Base-by-base conservation (phyloP, 129 eudicot species). In the Ambrosia artemisiifolia region DNA sequence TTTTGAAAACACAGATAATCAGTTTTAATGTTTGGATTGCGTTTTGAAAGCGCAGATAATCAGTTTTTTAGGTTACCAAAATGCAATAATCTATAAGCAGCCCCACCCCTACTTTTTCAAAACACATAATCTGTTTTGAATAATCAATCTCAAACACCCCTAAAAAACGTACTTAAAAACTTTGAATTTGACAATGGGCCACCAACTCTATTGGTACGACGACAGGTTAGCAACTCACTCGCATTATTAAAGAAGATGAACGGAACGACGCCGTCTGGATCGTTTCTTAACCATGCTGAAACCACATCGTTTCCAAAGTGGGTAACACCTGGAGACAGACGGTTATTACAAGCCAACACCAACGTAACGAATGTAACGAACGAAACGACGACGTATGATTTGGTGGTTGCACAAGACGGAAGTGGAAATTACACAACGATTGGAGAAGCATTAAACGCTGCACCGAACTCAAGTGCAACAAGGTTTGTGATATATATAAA, bases 361-460 rank as follows among this genome's bases (percentile, higher is more conserved):
- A 82, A 40, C 9, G 44, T 40, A 40, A 40, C 44, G 6, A 40
- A 80, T 10, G 74, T 50, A 34, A 88, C 83, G 11, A 40, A 80
- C 11, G 72, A 62, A 34, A 88, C 83, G 13, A 88, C 83, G 13
- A 46, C 2, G 65, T 80, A 42, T 19, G 71, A 93, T 68, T 28
- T 89, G 60, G 86, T 83, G 71, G 98, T 93, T 72, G 96, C 98
- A 7, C 47, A 87, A 63, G 98, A 93, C 63, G 98, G 95, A 30
- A 87, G 90, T 36, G 96, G 98, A 34, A 85, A 89, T 18, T 93
- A 80, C 53, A 93, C 79, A 16, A 93, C 95, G 20, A 84, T 93
- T 3, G 81, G 80, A 6, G 98, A 81, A 11, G 98, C 98, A 1
- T 36, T 90, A 33, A 70, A 65, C 20, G 96, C 84, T 2, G 95